phyloP scores from a whole-genome alignment of 768 basidiomycete genomes.

The Tulasnella sp. region DNA sequence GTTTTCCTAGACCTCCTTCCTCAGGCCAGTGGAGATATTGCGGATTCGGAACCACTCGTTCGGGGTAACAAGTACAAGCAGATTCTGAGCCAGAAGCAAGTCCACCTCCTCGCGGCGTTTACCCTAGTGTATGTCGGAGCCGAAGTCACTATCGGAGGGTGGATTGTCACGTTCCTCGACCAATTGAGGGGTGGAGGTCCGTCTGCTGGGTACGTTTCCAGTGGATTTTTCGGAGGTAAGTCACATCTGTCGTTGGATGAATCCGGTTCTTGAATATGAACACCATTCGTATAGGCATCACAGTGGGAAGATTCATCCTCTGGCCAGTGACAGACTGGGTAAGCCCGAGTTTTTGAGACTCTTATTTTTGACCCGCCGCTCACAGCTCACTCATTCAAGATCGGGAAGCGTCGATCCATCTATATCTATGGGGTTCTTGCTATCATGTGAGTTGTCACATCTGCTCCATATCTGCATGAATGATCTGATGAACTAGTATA shows the following conservation, averaged over 20 bases:
- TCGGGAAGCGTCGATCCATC: constrained; percentile 19
- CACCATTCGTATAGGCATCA: neutral
- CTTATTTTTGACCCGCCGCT: neutral
- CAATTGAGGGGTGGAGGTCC: constrained; percentile 17
- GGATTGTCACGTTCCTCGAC: constrained; percentile 19
- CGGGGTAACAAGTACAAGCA: constrained; percentile 26
- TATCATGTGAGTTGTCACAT: constrained; percentile 18
- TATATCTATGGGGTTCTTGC: constrained; percentile 18
- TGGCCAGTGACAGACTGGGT: constrained; percentile 1
- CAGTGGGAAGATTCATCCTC: constrained; percentile 16
- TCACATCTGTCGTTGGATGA: neutral
- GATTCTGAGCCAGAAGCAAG: constrained; percentile 41
- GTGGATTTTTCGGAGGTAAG: constrained; percentile 32
- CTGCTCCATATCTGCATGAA: neutral
- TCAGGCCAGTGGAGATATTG: neutral
- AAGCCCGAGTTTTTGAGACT: neutral
- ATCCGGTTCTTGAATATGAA: neutral
- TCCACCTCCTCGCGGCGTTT: constrained; percentile 55
- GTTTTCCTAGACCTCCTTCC: neutral
- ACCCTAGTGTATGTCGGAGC: constrained; percentile 59
- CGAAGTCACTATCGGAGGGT: constrained; percentile 38
- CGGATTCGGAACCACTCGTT: neutral
- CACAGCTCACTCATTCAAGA: neutral
- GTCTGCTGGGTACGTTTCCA: constrained; percentile 18
- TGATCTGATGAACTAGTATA: neutral